These are phyloP conservation scores for Elongisporangium senticosum DNA, from an alignment of 352 stramenopile species.

Conservation along the genomic window DNA sequence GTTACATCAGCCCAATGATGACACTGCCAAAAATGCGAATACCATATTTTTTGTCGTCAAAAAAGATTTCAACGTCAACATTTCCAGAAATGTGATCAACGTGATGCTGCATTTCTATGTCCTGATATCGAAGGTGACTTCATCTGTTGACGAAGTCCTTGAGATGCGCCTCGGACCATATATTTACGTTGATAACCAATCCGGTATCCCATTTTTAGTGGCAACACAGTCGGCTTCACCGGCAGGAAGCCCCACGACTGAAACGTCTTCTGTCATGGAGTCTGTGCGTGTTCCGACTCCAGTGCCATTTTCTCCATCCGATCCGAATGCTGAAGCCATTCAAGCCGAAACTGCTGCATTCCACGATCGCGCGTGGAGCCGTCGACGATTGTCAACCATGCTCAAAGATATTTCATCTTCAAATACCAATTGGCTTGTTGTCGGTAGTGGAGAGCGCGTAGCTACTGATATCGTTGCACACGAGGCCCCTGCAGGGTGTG, in stretches of 20 bases:
- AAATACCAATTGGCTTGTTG: slow-evolving; percentile 59
- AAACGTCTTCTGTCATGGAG: slow-evolving; percentile 14
- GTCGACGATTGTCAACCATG: slow-evolving; percentile 62
- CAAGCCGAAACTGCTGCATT: slow-evolving; percentile 43
- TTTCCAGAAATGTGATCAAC: slow-evolving; percentile 79
- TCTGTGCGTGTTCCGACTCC: slow-evolving; percentile 54
- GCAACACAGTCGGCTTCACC: slow-evolving; percentile 42
- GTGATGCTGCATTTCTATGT: slow-evolving; percentile 73
- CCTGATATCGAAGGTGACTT: slow-evolving; percentile 61
- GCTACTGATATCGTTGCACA: slow-evolving; percentile 79
- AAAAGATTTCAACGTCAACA: slow-evolving; percentile 78
- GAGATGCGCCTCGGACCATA: slow-evolving; percentile 60
- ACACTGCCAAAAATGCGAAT: slow-evolving; percentile 45
- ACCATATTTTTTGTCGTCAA: slow-evolving; percentile 75
- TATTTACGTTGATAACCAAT: slow-evolving; percentile 87
- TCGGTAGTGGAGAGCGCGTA: slow-evolving; percentile 55
- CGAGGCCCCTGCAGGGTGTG: slow-evolving; percentile 74
- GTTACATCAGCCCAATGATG: slow-evolving; percentile 48
- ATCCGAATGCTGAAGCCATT: slow-evolving; percentile 37
- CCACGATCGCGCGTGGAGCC: slow-evolving; percentile 48
- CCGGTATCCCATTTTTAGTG: slow-evolving; percentile 75
- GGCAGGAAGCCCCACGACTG: slow-evolving; percentile 7
- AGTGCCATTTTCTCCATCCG: slow-evolving; percentile 21
- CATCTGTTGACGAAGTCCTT: slow-evolving; percentile 30
- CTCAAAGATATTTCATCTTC: slow-evolving; percentile 72